phyloP scores from a whole-genome alignment of 2,329 filamentous ascomycete genomes.

The Aspergillus persii region DNA sequence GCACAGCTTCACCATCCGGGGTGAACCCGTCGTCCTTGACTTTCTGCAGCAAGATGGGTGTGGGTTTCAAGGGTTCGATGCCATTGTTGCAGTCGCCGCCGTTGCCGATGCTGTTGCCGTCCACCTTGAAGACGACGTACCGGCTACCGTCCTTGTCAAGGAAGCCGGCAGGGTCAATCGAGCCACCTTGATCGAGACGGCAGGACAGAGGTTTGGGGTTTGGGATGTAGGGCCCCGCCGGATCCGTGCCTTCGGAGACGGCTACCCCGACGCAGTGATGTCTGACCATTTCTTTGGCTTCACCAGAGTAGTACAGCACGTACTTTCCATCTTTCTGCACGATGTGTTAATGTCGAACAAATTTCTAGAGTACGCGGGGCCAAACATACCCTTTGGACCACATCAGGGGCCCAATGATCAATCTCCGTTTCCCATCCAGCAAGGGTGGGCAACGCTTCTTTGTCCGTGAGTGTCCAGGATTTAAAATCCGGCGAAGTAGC shows the following conservation, averaged over 20 bases:
- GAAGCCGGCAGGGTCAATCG: conserved; percentile 64
- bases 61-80: conserved; percentile 33
- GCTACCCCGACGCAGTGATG: conserved; percentile 62
- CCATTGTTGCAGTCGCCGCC: conserved; percentile 50
- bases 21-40: conserved; percentile 51
- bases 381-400: conserved; percentile 46
- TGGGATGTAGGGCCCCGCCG: conserved; percentile 54
- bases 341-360: conserved; percentile 1
- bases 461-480: conserved; percentile 48
- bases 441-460: conserved; percentile 55
- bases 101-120: conserved; percentile 57
- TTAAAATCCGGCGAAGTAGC: conserved; percentile 51
- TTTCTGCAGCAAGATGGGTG: conserved; percentile 43
- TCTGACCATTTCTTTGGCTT: conserved; percentile 36
- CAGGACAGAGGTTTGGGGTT: conserved; percentile 52
- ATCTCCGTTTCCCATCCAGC: conserved; percentile 54
- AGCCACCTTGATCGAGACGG: conserved; percentile 53
- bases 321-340: conserved; percentile 48
- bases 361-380: neutral
- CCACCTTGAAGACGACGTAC: conserved; percentile 65
- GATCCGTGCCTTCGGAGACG: conserved; percentile 42
- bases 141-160: conserved; percentile 52
- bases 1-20: conserved; percentile 51
- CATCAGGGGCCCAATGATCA: conserved; percentile 63
- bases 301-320: conserved; percentile 60